phyloP scores from a whole-genome alignment of 768 basidiomycete genomes.

The Collybiopsis luxurians region DNA sequence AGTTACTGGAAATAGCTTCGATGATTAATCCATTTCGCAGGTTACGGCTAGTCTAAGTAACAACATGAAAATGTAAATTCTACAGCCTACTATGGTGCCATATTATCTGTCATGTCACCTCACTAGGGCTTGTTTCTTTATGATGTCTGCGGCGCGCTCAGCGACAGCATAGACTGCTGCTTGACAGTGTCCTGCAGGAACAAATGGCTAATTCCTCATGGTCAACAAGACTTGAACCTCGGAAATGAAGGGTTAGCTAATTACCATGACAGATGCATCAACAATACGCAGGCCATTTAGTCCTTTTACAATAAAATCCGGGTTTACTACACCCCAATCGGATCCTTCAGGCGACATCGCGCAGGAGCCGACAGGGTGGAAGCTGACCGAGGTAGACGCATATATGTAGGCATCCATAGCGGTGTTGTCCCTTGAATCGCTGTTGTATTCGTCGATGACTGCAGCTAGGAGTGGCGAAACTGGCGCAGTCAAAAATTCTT shows the following conservation, averaged over 20 bases:
- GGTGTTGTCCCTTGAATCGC: neutral
- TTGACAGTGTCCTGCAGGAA: neutral
- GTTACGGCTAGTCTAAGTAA: too few species aligned
- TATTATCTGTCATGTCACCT: too few species aligned
- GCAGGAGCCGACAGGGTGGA: conserved; percentile 13
- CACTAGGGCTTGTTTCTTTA: too few species aligned
- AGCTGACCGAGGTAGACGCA: conserved; percentile 5
- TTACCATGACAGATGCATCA: conserved; percentile 34
- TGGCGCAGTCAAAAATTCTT: conserved; percentile 21
- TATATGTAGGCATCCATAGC: conserved; percentile 7
- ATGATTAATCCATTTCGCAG: too few species aligned
- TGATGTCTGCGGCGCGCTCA: neutral
- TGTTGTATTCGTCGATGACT: neutral
- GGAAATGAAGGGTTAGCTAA: neutral
- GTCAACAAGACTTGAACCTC: neutral
- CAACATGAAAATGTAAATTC: too few species aligned
- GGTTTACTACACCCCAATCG: conserved; percentile 31
- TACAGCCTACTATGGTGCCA: too few species aligned
- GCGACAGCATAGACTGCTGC: neutral
- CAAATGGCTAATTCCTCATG: neutral
- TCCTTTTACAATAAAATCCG: conserved; percentile 35
- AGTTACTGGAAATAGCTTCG: too few species aligned
- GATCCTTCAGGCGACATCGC: conserved; percentile 13
- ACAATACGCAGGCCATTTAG: conserved; percentile 34
- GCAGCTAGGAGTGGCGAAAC: conserved; percentile 1